These are phyloP conservation scores for Aegilops umbellulata DNA, from an alignment of 176 grass and related monocot species.

Conservation along the genomic window DNA sequence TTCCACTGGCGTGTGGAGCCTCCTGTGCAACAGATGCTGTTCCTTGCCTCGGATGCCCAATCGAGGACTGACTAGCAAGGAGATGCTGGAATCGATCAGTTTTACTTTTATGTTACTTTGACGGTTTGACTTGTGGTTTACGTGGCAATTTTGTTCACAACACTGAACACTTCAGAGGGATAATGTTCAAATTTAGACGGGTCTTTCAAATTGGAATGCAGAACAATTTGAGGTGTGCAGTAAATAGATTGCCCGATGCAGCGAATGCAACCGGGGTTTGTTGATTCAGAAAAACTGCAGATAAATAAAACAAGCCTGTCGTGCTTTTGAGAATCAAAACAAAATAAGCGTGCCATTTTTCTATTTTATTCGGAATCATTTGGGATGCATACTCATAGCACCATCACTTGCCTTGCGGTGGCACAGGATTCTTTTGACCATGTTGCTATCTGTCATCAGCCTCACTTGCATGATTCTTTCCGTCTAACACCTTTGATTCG, in stretches of 20 bases:
- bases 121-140: neutral
- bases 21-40: neutral
- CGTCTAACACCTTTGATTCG: neutral
- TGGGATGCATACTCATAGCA: neutral
- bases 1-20: neutral
- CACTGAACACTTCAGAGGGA: neutral
- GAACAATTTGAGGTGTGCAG: neutral
- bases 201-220: neutral
- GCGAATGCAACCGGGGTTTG: neutral
- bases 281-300: neutral
- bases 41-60: neutral
- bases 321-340: neutral
- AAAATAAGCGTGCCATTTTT: neutral
- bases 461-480: neutral
- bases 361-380: neutral
- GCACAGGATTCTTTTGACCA: neutral
- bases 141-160: neutral
- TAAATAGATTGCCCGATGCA: neutral
- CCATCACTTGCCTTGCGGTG: no score
- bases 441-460: neutral
- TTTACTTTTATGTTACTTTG: neutral
- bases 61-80: neutral
- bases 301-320: neutral
- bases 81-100: neutral
- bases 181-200: neutral